Conservation (phyloP, 1,284 basidiomycete genomes). For the Golubevia pallescens region DNA sequence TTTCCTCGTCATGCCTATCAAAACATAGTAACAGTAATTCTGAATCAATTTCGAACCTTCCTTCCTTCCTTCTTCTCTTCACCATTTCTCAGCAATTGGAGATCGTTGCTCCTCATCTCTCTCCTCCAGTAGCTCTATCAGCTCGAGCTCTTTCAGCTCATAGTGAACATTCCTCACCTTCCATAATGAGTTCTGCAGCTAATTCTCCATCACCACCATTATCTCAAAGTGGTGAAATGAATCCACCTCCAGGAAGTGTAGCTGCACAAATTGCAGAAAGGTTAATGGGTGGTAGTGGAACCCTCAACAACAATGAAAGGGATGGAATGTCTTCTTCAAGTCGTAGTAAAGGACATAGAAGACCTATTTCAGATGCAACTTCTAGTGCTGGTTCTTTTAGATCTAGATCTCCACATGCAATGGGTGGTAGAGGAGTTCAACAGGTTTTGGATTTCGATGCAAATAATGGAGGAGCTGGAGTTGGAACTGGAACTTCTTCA, state of each 20-base stretch:
- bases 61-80: not conserved
- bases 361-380: slow-evolving; percentile 28
- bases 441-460: no score
- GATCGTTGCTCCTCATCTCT: slow-evolving; percentile 45
- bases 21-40: no score
- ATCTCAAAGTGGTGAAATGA: slow-evolving; percentile 23
- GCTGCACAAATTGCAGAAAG: slow-evolving; percentile 50
- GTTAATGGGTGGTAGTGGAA: slow-evolving; percentile 11
- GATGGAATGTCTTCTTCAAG: not conserved
- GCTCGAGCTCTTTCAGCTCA: slow-evolving; percentile 39
- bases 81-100: slow-evolving; percentile 37
- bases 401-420: slow-evolving; percentile 28
- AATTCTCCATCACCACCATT: slow-evolving; percentile 36
- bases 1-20: no score
- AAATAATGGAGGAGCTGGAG: no score
- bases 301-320: not conserved
- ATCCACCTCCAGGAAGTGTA: slow-evolving; percentile 45
- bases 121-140: slow-evolving; percentile 32
- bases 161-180: slow-evolving; percentile 24
- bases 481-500: no score
- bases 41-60: no score
- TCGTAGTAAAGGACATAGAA: slow-evolving; percentile 11
- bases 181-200: slow-evolving; percentile 6
- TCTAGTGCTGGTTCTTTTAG: slow-evolving; percentile 18
- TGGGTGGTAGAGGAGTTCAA: not conserved